These are phyloP conservation scores for Geoglossum glabrum DNA, from an alignment of 495 filamentous ascomycete species.

Conservation along the genomic window DNA sequence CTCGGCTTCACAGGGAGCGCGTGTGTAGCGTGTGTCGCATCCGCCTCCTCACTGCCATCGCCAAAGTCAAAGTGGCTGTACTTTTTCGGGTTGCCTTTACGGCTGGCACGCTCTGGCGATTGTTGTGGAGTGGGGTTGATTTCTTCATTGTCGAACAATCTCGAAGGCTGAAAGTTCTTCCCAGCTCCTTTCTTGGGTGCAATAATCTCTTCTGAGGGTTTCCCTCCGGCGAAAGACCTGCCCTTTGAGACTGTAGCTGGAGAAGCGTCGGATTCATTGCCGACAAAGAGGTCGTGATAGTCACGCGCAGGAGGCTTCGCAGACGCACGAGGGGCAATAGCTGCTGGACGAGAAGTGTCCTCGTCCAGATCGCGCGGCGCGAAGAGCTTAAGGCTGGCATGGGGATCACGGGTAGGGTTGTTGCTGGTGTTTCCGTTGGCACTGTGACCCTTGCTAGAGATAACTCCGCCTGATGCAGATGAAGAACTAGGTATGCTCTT, in stretches of 20 bases:
- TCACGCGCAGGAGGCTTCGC: conserved; percentile 43
- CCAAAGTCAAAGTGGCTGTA: conserved; percentile 78
- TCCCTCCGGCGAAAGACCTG: conserved; percentile 7
- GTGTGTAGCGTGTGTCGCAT: conserved; percentile 11
- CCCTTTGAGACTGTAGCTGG: conserved; percentile 12
- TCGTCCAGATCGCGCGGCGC: conserved; percentile 34
- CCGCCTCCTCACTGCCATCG: conserved; percentile 32
- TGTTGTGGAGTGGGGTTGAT: conserved; percentile 15
- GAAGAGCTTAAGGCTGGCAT: conserved; percentile 60
- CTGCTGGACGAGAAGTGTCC: conserved; percentile 16
- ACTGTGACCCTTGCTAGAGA: not conserved
- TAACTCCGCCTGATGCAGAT: not conserved
- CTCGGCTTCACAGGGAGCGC: conserved; percentile 22
- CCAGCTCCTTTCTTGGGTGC: conserved; percentile 42
- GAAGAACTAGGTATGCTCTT: conserved; percentile 8
- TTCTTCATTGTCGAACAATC: conserved; percentile 47
- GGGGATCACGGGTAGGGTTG: conserved; percentile 39
- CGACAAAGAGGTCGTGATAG: conserved; percentile 42
- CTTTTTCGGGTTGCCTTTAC: conserved; percentile 43
- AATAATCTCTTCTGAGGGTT: conserved; percentile 5
- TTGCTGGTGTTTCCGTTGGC: conserved; percentile 17
- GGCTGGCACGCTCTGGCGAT: conserved; percentile 20
- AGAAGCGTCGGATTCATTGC: conserved; percentile 15
- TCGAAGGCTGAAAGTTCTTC: conserved; percentile 48
- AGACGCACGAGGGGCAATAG: conserved; percentile 25